Conservation (phyloP, 2,329 filamentous ascomycete species). For the Huntiella omanensis region DNA sequence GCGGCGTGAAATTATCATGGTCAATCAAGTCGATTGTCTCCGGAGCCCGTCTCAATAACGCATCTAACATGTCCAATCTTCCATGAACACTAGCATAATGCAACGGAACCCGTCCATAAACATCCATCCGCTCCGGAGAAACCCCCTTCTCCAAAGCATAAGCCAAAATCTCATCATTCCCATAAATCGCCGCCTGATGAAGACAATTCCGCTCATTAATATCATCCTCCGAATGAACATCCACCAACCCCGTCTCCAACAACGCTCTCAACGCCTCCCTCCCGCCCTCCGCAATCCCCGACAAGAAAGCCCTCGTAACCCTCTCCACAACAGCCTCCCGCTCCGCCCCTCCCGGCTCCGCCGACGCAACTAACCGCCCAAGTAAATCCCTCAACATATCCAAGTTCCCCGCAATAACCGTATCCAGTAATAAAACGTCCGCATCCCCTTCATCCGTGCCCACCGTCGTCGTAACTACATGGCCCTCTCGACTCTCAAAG, state of each 20-base stretch:
- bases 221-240: conserved; percentile 86
- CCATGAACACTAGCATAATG: conserved; percentile 97
- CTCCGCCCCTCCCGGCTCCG: conserved; percentile 33
- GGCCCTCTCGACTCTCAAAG: conserved; percentile 44
- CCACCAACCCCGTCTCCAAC: conserved; percentile 62
- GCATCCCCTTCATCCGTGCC: conserved; percentile 77
- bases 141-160: conserved; percentile 60
- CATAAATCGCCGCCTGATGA: conserved; percentile 91
- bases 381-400: conserved; percentile 65
- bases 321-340: conserved; percentile 46
- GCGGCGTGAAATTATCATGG: conserved; percentile 89
- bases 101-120: conserved; percentile 81
- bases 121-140: conserved; percentile 63
- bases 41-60: conserved; percentile 48
- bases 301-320: conserved; percentile 76
- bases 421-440: conserved; percentile 74
- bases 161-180: conserved; percentile 58
- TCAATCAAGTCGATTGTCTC: conserved; percentile 75
- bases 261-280: conserved; percentile 57
- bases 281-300: conserved; percentile 72
- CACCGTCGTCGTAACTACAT: conserved; percentile 45
- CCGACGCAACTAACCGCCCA: conserved; percentile 42
- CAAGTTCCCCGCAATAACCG: conserved; percentile 64
- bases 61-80: conserved; percentile 62
- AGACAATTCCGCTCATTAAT: conserved; percentile 95